These are phyloP conservation scores for Pestalotiopsis sp. DNA, from an alignment of 2,329 filamentous ascomycete genomes.

Conservation along the genomic window DNA sequence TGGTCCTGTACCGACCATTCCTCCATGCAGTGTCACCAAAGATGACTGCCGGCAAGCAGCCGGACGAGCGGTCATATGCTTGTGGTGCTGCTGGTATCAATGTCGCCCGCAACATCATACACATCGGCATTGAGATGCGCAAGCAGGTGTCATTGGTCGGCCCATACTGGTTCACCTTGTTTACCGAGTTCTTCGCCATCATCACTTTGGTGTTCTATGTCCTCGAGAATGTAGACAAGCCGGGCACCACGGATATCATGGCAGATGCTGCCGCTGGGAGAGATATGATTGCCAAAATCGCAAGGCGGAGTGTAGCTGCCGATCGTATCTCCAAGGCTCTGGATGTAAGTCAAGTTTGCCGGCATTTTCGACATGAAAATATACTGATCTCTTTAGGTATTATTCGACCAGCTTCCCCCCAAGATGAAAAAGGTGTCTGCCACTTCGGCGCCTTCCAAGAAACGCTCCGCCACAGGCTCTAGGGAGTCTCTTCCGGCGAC, in stretches of 20 bases:
- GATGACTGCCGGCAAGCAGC: slow-evolving; percentile 53
- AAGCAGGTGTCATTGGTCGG: slow-evolving; percentile 75
- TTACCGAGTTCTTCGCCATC: slow-evolving; percentile 81
- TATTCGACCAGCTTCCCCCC: slow-evolving; percentile 84
- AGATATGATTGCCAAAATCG: slow-evolving; percentile 77
- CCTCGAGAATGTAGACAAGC: slow-evolving; percentile 76
- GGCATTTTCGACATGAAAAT: slow-evolving; percentile 9
- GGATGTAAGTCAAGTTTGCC: slow-evolving; percentile 55
- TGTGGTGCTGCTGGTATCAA: slow-evolving; percentile 66
- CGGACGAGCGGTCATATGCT: slow-evolving; percentile 79
- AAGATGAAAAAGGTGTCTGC: slow-evolving; percentile 59
- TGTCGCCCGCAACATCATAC: slow-evolving; percentile 73
- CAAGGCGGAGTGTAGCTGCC: slow-evolving; percentile 84
- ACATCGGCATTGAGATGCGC: slow-evolving; percentile 78
- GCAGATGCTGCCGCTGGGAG: slow-evolving; percentile 84
- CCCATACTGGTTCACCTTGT: slow-evolving; percentile 86
- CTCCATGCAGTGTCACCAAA: slow-evolving; percentile 78
- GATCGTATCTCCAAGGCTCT: slow-evolving; percentile 82
- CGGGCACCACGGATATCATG: slow-evolving; percentile 76
- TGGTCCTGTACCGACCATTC: slow-evolving; percentile 82
- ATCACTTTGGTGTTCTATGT: slow-evolving; percentile 80
- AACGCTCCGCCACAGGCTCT: slow-evolving; percentile 55
- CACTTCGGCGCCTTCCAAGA: slow-evolving; percentile 49
- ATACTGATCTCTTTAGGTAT: slow-evolving; percentile 49
- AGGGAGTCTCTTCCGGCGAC: slow-evolving; percentile 34